Evolutionary conservation across 306 rosid genomes (phyloP).

Genomic region (Cyamopsis tetragonoloba): DNA sequence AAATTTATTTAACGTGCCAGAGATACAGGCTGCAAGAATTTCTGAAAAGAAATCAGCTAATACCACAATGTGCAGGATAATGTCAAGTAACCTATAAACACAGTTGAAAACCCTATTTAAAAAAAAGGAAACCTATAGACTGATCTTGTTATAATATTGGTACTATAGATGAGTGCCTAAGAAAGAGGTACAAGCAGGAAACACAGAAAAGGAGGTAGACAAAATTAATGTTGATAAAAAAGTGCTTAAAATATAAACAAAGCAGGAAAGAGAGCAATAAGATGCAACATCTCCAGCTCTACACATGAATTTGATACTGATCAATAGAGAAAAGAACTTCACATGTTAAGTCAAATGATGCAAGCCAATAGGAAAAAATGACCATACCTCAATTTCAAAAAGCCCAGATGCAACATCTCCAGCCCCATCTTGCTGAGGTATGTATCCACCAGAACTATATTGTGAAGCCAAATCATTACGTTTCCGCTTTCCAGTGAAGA

Average conservation of each 20-base stretch:
- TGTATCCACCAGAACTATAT: constrained; percentile 68
- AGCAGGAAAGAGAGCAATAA: too few species aligned
- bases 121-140: not conserved
- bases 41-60: not conserved
- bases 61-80: too few species aligned
- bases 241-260: not conserved
- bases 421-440: constrained; percentile 99
- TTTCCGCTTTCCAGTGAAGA: constrained; percentile 86
- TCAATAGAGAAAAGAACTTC: too few species aligned
- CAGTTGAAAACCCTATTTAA: not conserved
- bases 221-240: not conserved
- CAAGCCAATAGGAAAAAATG: not conserved
- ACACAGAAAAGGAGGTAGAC: not conserved
- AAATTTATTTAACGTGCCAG: not conserved
- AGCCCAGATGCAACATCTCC: constrained; percentile 55
- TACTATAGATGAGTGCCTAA: not conserved
- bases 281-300: too few species aligned
- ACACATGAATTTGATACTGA: too few species aligned
- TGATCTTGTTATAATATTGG: not conserved
- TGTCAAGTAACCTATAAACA: not conserved
- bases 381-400: constrained; percentile 80
- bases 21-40: not conserved
- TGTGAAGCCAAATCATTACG: constrained; percentile 83
- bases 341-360: too few species aligned
- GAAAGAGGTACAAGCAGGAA: not conserved